A percentile compares a stretch with the other conserved stretches of the same genome.
Evolutionary conservation across 495 filamentous ascomycete genomes (phyloP).

Genomic region (Annulohypoxylon bovei): DNA sequence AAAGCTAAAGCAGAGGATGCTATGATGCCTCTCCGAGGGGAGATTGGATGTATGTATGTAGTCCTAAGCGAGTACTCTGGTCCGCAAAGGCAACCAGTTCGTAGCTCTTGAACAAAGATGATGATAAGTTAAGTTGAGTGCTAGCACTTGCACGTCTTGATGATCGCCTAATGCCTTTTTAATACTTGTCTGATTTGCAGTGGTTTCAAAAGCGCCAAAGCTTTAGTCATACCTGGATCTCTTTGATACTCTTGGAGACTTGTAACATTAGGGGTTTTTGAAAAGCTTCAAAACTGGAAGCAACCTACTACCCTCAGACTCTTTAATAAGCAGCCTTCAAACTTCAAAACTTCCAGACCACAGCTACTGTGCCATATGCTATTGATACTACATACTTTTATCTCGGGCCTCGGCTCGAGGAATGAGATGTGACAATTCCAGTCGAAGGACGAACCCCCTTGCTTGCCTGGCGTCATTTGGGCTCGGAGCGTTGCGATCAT

Average conservation of each 20-base stretch:
- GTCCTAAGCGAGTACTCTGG: conserved; percentile 32
- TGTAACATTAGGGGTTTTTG: neutral
- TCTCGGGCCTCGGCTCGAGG: conserved; percentile 8
- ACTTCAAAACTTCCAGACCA: neutral
- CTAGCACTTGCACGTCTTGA: neutral
- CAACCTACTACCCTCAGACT: neutral
- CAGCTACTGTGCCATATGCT: neutral
- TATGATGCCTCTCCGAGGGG: neutral
- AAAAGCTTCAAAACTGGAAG: neutral
- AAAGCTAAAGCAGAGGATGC: conserved; percentile 12
- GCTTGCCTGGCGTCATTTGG: conserved; percentile 41
- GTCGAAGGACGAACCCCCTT: conserved; percentile 16
- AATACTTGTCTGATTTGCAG: neutral
- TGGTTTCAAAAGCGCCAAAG: neutral
- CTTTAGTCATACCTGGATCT: neutral
- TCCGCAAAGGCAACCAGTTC: conserved; percentile 23
- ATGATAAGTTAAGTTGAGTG: conserved; percentile 22
- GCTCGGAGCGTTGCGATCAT: conserved; percentile 30
- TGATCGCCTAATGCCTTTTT: neutral
- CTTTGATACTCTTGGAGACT: neutral
- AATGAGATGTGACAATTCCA: conserved; percentile 1
- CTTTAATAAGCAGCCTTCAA: neutral
- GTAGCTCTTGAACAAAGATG: conserved; percentile 37
- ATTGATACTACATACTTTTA: neutral
- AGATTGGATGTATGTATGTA: conserved; percentile 31